Evolutionary conservation across 1,284 basidiomycete species (phyloP).

Genomic region (Fomitiporia mediterranea): DNA sequence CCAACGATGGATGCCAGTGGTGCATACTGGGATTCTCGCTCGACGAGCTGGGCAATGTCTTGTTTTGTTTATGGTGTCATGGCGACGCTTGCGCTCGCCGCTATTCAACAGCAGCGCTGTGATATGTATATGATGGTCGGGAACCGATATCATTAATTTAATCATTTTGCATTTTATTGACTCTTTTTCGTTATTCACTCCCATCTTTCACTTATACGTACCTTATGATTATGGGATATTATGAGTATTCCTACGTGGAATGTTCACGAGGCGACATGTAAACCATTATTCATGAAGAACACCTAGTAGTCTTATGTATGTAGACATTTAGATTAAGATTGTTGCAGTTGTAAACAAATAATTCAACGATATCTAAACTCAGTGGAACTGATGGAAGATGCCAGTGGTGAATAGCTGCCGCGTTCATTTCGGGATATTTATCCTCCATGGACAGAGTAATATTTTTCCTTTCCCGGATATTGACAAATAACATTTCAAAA

Average conservation of each 20-base stretch:
- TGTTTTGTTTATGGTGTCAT: constrained; percentile 18
- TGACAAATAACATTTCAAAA: too few relatives aligned
- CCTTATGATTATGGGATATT: background rate
- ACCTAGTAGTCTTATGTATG: background rate
- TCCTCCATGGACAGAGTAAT: too few relatives aligned
- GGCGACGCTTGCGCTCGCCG: constrained; percentile 10
- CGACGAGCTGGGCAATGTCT: constrained; percentile 18
- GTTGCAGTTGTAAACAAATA: too few relatives aligned
- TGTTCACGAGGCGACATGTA: too few relatives aligned
- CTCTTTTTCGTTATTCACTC: background rate
- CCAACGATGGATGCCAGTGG: background rate
- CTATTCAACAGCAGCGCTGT: constrained; percentile 7
- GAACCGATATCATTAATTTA: constrained; percentile 8
- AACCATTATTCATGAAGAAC: too few relatives aligned
- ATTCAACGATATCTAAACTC: too few relatives aligned
- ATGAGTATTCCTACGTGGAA: background rate
- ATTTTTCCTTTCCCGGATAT: too few relatives aligned
- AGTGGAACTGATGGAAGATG: too few relatives aligned
- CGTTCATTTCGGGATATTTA: too few relatives aligned
- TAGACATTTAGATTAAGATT: too few relatives aligned
- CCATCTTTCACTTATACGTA: background rate
- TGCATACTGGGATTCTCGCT: background rate
- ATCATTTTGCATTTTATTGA: background rate
- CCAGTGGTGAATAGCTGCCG: too few relatives aligned
- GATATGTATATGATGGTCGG: constrained; percentile 9